These are phyloP conservation scores for Achaetomiella virescens DNA, from an alignment of 495 filamentous ascomycete genomes.

Conservation along the genomic window DNA sequence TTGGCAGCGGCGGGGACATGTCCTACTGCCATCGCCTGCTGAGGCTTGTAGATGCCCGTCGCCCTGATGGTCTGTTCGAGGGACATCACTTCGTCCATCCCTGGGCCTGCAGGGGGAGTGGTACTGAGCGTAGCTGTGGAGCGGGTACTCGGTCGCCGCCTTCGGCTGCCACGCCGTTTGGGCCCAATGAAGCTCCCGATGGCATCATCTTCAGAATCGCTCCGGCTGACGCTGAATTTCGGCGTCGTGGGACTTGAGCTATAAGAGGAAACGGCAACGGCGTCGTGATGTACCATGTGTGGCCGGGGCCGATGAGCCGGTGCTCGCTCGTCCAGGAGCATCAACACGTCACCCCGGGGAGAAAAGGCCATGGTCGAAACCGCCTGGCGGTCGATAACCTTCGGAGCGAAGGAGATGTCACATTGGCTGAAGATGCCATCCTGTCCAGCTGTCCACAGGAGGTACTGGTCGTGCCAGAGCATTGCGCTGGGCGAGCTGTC, in stretches of 20 bases:
- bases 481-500: slow-evolving; percentile 65
- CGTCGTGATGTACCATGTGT: slow-evolving; percentile 25
- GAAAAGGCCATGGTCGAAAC: slow-evolving; percentile 60
- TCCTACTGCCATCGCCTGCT: slow-evolving; percentile 58
- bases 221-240: slow-evolving; percentile 51
- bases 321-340: slow-evolving; percentile 48
- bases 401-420: slow-evolving; percentile 74
- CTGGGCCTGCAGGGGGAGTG: slow-evolving; percentile 53
- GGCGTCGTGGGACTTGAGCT: slow-evolving; percentile 40
- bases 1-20: slow-evolving; percentile 51
- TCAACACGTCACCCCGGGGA: slow-evolving; percentile 51
- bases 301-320: slow-evolving; percentile 36
- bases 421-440: slow-evolving; percentile 82
- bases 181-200: slow-evolving; percentile 55
- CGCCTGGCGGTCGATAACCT: slow-evolving; percentile 67
- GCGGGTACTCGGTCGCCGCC: slow-evolving; percentile 35
- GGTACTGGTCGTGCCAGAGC: slow-evolving; percentile 84
- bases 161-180: slow-evolving; percentile 34
- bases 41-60: slow-evolving; percentile 46
- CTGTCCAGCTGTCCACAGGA: slow-evolving; percentile 85
- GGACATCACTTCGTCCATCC: slow-evolving; percentile 47
- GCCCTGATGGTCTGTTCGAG: slow-evolving; percentile 58
- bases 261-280: slow-evolving; percentile 31
- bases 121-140: slow-evolving; percentile 40
- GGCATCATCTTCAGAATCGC: slow-evolving; percentile 60